These are phyloP conservation scores for Porphyrellus sp. DNA, from an alignment of 1,284 basidiomycete genomes.

Conservation along the genomic window DNA sequence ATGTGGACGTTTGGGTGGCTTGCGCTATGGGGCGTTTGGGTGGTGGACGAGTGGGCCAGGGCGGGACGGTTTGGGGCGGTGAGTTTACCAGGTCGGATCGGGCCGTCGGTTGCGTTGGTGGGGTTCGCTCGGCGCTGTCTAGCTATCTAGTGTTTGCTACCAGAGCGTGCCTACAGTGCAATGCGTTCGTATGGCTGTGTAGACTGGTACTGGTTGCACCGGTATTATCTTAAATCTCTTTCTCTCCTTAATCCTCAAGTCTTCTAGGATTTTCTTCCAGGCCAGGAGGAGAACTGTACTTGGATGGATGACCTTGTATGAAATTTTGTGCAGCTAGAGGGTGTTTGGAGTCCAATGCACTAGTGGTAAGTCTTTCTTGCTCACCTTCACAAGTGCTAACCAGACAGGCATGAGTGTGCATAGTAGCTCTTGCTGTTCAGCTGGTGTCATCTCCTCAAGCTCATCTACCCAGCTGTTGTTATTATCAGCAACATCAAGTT, in stretches of 20 bases:
- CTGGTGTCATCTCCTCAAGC: neutral
- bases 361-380: neutral
- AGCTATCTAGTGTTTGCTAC: too few species aligned
- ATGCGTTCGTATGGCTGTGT: too few species aligned
- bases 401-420: neutral
- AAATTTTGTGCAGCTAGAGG: neutral
- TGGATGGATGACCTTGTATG: neutral
- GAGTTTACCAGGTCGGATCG: slow-evolving; percentile 8
- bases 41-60: slow-evolving; percentile 51
- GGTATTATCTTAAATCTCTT: too few species aligned
- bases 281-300: neutral
- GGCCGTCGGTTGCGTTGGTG: slow-evolving; percentile 14
- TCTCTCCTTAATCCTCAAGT: neutral
- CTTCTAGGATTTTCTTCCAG: neutral
- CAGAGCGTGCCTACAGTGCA: too few species aligned
- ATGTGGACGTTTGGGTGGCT: slow-evolving; percentile 53
- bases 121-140: neutral
- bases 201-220: too few species aligned
- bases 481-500: neutral
- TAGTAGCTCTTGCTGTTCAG: neutral
- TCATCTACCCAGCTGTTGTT: neutral
- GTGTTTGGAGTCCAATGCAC: neutral
- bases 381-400: neutral
- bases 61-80: slow-evolving; percentile 35
- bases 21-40: slow-evolving; percentile 43